Conservation (phyloP, 345 rosid species). For the Rhizophora mangle region DNA sequence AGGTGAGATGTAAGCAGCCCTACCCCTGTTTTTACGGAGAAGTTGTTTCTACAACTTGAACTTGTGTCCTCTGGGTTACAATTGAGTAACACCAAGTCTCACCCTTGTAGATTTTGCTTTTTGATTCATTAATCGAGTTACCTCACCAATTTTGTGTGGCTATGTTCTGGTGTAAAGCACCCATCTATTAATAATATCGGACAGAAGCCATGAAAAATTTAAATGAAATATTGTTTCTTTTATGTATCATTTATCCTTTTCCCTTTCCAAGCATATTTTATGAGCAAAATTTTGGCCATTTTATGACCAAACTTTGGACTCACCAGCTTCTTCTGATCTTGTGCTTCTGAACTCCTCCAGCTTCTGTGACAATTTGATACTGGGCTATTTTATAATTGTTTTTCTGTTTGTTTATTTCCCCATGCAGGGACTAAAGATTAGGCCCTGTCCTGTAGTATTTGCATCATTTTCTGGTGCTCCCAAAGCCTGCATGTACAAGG, state of each 20-base stretch:
- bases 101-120: too few species aligned
- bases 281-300: neutral
- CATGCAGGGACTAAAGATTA: conserved; percentile 65
- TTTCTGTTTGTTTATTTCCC: conserved; percentile 5
- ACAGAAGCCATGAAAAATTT: neutral
- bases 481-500: conserved; percentile 86
- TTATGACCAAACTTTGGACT: too few species aligned
- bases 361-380: neutral
- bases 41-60: too few species aligned
- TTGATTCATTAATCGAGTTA: too few species aligned
- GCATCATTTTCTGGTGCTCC: conserved; percentile 93
- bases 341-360: neutral
- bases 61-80: too few species aligned
- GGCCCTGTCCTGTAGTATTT: conserved; percentile 71
- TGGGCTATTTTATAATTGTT: conserved; percentile 6
- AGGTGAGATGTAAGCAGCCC: too few species aligned
- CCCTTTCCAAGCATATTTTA: neutral
- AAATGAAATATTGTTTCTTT: neutral
- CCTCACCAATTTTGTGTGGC: neutral
- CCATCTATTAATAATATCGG: neutral
- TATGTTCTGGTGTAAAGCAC: neutral
- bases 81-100: too few species aligned
- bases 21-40: too few species aligned
- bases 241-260: neutral
- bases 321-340: neutral